Conservation (phyloP, 228 moss, liverwort and hornwort species). For the Sphagnum fallax region DNA sequence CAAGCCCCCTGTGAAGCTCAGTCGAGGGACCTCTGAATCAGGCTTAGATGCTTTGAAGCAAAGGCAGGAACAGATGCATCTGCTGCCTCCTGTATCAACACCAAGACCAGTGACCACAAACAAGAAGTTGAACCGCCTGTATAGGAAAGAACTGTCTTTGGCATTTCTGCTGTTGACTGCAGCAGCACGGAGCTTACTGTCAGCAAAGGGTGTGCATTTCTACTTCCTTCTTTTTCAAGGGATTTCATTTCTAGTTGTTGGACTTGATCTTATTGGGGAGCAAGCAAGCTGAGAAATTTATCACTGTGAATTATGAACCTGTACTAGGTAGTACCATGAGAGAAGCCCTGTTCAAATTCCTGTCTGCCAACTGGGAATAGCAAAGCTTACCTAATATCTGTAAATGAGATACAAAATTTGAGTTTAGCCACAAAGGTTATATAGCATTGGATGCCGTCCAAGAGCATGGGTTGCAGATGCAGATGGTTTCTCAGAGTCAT, state of each 20-base stretch:
- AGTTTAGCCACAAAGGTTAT: too few species aligned
- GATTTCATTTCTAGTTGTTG: slow-evolving; percentile 89
- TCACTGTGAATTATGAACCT: not conserved
- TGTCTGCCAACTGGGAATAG: slow-evolving; percentile 18
- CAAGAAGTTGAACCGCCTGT: slow-evolving; percentile 82
- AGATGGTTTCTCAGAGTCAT: slow-evolving; percentile 8
- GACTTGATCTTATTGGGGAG: slow-evolving; percentile 97
- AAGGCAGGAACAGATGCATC: slow-evolving; percentile 40
- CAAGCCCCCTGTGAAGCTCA: slow-evolving; percentile 31
- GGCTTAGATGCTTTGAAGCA: slow-evolving; percentile 68
- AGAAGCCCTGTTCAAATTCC: not conserved
- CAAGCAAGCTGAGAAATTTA: slow-evolving; percentile 74
- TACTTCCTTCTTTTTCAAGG: slow-evolving; percentile 98
- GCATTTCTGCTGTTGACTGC: slow-evolving; percentile 85
- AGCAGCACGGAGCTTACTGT: slow-evolving; percentile 83
- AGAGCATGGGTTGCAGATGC: not conserved
- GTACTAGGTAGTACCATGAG: not conserved
- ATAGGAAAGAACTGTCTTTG: slow-evolving; percentile 84
- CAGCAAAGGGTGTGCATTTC: slow-evolving; percentile 95
- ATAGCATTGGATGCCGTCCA: slow-evolving; percentile 1
- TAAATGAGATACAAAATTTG: too few species aligned
- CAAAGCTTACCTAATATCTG: slow-evolving; percentile 21
- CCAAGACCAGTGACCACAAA: slow-evolving; percentile 20
- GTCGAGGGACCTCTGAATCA: slow-evolving; percentile 67
- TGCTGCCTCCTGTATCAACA: slow-evolving; percentile 22